Base-by-base conservation (phyloP, 2,329 filamentous ascomycete species). In the Aulographum hederae region DNA sequence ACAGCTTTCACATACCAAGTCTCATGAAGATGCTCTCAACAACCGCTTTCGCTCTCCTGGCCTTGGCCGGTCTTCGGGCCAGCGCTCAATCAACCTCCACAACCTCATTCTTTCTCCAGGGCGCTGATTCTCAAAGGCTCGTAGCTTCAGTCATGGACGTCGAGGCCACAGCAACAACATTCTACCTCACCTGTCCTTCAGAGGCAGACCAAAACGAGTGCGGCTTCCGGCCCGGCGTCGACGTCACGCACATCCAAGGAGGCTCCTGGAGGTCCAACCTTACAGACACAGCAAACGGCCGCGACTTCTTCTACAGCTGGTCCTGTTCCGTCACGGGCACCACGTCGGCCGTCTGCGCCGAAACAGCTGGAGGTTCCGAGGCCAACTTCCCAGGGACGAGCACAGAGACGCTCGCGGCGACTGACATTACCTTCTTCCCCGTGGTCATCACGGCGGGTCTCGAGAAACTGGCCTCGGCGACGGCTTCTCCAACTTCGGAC, bases 381-480 rank as follows among this genome's bases (percentile, higher is more conserved):
- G 45, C 45, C 2, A 47, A 47, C 27, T 39, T 38, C 26, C 44
- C 45, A 2, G 44, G 46, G 4, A 35, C 31, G 8, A 41, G 36
- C 17, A 46, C 43, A 1, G 29, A 17, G 25, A 45, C 38, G 3
- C 33, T 35, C 17, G 20, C 20, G n/a, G 33, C 18, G n/a, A 32
- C 12, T 18, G 34, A 37, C 23, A 13, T 32, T n/a, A 13, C 26
- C 6, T 37, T 32, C n/a, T 26, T 19, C 13, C 21, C 38, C 19
- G 34, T 37, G 12, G 28, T 32, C 12, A 30, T 40, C 28, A 40
- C 37, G 11, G 36, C 36, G 11, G 38, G 38, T 10, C 19, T 29
- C 21, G 32, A 38, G n/a, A 34, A 37, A 30, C 30, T 40, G 18
- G 40, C 42, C 6, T 40, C 39, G 32, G 16, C 45, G 25, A 31